Evolutionary conservation across 495 filamentous ascomycete species (phyloP), one percentile per base, ranked within the genome.

Genomic region (Xylaria longipes): DNA sequence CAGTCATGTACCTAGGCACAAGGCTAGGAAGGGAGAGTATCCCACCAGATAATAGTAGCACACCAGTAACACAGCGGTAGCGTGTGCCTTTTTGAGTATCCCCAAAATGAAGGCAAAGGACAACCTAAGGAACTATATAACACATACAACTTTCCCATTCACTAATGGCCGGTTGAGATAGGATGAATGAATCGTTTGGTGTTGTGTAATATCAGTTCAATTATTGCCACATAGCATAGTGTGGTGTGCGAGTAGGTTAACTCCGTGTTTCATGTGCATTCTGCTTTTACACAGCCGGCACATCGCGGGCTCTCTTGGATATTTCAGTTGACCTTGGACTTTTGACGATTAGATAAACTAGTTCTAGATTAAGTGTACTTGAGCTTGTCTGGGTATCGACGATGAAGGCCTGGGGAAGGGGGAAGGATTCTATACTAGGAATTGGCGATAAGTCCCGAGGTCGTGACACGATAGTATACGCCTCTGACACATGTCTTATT

Each of bases 261-360:
- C 48, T 29, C 64, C 65, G 48, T 67, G 65, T 67, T 67, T 67
- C 65, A 67, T 12, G 48, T 67, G 31, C 6, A 67, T 56, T 20
- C 31, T 22, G 48, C 63, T 14, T 52, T 22, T 29, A 11, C 65
- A 27, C 46, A 14, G 46, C 64, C 46, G 56, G 46, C 29, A 52
- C 64, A 54, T 54, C 64, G n/a, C 60, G 60, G 37, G 20, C 8
- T 17, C 11, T 37, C 33, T 37, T 35, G n/a, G 45, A 27, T 35
- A 48, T 67, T 67, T 67, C 65, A 67, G 65, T 56, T 22, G 33
- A 17, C 14, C 33, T 54, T 56, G 48, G 41, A 33, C 25, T 65
- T 33, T 46, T 48, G 14, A 46, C 22, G 5, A 29, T 43, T 5
- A 29, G 60, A 9, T 20, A 27, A 0, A 15, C 25, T 35, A 14